These are phyloP conservation scores for Cicer yamashitae DNA, from an alignment of 306 rosid species.

Conservation along the genomic window DNA sequence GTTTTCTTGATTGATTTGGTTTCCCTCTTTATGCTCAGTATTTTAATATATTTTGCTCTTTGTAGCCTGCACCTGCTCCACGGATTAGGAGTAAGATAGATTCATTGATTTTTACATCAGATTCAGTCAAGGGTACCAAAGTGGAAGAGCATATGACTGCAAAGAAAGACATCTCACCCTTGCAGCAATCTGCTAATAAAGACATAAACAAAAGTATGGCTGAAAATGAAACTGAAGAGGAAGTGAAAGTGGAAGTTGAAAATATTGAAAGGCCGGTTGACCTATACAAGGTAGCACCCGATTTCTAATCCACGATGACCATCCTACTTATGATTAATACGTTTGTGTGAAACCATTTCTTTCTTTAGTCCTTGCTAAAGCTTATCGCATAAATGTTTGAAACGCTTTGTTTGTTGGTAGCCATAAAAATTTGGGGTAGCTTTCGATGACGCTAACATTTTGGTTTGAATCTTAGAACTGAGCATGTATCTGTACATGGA, in stretches of 20 bases:
- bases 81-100: constrained; percentile 88
- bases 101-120: constrained; percentile 80
- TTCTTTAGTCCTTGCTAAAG: constrained; percentile 33
- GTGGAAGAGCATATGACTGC: constrained; percentile 54
- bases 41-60: constrained; percentile 37
- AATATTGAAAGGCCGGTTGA: constrained; percentile 96
- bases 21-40: constrained; percentile 17
- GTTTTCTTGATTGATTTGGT: constrained; percentile 34
- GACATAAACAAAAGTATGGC: constrained; percentile 45
- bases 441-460: constrained; percentile 31
- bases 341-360: constrained; percentile 24
- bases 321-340: neutral
- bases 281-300: constrained; percentile 78
- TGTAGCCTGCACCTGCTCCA: constrained; percentile 95
- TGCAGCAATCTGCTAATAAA: constrained; percentile 54
- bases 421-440: constrained; percentile 5
- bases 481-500: neutral
- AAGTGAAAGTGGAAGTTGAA: constrained; percentile 75
- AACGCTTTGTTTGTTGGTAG: constrained; percentile 1
- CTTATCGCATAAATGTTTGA: constrained; percentile 25
- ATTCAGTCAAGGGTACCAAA: constrained; percentile 66
- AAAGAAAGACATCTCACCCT: constrained; percentile 46
- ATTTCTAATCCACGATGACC: neutral
- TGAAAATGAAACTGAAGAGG: constrained; percentile 59
- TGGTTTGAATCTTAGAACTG: constrained; percentile 34